Conservation (phyloP, 1,284 basidiomycete species). For the Coniophora puteana region DNA sequence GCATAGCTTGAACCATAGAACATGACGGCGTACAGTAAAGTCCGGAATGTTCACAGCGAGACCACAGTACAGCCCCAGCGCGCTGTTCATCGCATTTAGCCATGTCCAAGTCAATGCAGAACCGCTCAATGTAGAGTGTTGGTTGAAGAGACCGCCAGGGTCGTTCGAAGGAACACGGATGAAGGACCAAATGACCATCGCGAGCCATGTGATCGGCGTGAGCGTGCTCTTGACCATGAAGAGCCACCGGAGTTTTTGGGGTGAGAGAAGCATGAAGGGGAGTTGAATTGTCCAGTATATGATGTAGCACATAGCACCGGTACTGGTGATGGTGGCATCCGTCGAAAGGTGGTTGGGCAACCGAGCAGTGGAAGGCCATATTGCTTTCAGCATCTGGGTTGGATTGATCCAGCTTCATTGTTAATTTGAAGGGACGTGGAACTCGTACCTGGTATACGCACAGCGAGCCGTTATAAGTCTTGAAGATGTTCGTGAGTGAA, state of each 20-base stretch:
- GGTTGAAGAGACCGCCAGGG: slow-evolving; percentile 45
- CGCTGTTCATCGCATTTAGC: slow-evolving; percentile 67
- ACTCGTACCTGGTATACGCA: slow-evolving; percentile 50
- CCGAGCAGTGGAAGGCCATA: slow-evolving; percentile 68
- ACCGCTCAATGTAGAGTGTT: slow-evolving; percentile 45
- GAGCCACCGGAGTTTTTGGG: slow-evolving; percentile 68
- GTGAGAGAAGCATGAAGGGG: slow-evolving; percentile 74
- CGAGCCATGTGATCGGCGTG: slow-evolving; percentile 65
- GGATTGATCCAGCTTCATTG: not conserved
- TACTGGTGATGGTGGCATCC: slow-evolving; percentile 60
- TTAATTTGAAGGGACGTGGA: not conserved
- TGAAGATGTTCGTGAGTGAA: slow-evolving; percentile 10
- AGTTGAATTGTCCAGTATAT: slow-evolving; percentile 75
- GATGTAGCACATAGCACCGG: slow-evolving; percentile 75
- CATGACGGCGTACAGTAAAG: slow-evolving; percentile 47
- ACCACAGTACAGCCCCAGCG: slow-evolving; percentile 62
- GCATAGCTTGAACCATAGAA: not conserved
- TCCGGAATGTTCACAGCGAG: slow-evolving; percentile 74
- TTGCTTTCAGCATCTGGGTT: slow-evolving; percentile 65
- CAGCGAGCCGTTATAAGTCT: slow-evolving; percentile 63
- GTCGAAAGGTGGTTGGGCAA: slow-evolving; percentile 62
- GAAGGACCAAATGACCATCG: slow-evolving; percentile 74
- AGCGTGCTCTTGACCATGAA: slow-evolving; percentile 67
- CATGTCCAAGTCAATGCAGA: slow-evolving; percentile 65
- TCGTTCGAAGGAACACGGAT: slow-evolving; percentile 57